Evolutionary conservation across 2,329 filamentous ascomycete species (phyloP).

Genomic region (Alternaria consortialis): DNA sequence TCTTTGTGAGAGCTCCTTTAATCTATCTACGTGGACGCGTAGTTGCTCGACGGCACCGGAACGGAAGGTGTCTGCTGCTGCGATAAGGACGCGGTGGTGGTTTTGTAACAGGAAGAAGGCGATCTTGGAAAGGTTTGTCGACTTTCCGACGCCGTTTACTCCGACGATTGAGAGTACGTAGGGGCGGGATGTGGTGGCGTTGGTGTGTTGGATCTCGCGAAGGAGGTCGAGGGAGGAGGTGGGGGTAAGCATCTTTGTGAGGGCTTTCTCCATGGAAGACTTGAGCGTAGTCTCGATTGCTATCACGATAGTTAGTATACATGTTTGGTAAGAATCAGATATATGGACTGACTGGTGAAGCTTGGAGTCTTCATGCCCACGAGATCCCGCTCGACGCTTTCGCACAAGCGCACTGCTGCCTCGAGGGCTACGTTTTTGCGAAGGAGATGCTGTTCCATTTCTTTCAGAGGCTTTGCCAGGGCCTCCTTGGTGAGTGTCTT

Average conservation of each 20-base stretch:
- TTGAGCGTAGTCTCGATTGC: conserved; percentile 83
- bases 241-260: conserved; percentile 94
- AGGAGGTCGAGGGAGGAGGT: conserved; percentile 94
- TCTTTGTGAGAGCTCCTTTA: conserved; percentile 85
- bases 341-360: conserved; percentile 72
- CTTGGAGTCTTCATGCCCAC: conserved; percentile 89
- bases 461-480: conserved; percentile 89
- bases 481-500: conserved; percentile 91
- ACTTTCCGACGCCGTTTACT: conserved; percentile 98
- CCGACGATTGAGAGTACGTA: conserved; percentile 99
- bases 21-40: conserved; percentile 91
- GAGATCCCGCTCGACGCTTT: conserved; percentile 89
- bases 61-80: conserved; percentile 95
- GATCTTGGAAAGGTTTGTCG: conserved; percentile 96
- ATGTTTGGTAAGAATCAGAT: neutral
- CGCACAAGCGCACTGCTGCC: conserved; percentile 88
- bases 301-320: conserved; percentile 34
- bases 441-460: conserved; percentile 93
- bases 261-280: conserved; percentile 87
- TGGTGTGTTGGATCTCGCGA: conserved; percentile 81
- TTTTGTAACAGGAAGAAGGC: conserved; percentile 98
- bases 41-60: conserved; percentile 97
- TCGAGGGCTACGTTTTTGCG: conserved; percentile 97
- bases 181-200: conserved; percentile 74
- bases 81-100: conserved; percentile 93